phyloP scores from a whole-genome alignment of 164 flowering plant species.

The Dillenia suffruticosa region DNA sequence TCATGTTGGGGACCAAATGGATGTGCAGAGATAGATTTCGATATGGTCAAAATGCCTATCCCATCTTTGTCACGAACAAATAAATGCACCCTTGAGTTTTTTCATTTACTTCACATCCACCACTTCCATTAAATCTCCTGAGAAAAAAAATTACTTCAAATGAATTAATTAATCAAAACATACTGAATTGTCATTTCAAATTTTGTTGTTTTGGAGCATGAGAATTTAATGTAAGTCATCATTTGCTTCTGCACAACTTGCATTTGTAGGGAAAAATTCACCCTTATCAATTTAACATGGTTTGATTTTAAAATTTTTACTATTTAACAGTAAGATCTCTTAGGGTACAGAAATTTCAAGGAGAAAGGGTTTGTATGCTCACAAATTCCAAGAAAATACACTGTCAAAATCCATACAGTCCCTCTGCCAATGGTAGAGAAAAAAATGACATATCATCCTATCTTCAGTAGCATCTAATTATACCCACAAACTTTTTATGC shows the following conservation, averaged over 20 bases:
- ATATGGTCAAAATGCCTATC: constrained; percentile 7
- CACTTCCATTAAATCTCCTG: too few relatives aligned
- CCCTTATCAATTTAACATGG: too few relatives aligned
- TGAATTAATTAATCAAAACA: too few relatives aligned
- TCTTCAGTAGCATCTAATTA: constrained; percentile 9
- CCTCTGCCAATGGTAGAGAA: constrained; percentile 6
- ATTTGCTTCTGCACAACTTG: too few relatives aligned
- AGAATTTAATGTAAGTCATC: too few relatives aligned
- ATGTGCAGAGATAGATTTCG: neutral
- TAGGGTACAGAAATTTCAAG: neutral
- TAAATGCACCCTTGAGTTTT: neutral
- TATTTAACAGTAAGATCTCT: neutral
- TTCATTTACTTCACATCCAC: too few relatives aligned
- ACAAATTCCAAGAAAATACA: constrained; percentile 18
- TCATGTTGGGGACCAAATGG: too few relatives aligned
- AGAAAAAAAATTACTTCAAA: too few relatives aligned
- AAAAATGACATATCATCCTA: constrained; percentile 29
- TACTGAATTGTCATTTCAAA: too few relatives aligned
- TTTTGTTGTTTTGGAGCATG: too few relatives aligned
- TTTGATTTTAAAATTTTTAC: too few relatives aligned
- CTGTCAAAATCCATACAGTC: constrained; percentile 19
- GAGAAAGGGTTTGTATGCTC: neutral
- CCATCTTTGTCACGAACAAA: neutral
- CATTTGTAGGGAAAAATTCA: too few relatives aligned
- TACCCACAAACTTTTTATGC: constrained; percentile 9